Base-by-base conservation (phyloP, 164 flowering plant species). In the Vitis cinerea region DNA sequence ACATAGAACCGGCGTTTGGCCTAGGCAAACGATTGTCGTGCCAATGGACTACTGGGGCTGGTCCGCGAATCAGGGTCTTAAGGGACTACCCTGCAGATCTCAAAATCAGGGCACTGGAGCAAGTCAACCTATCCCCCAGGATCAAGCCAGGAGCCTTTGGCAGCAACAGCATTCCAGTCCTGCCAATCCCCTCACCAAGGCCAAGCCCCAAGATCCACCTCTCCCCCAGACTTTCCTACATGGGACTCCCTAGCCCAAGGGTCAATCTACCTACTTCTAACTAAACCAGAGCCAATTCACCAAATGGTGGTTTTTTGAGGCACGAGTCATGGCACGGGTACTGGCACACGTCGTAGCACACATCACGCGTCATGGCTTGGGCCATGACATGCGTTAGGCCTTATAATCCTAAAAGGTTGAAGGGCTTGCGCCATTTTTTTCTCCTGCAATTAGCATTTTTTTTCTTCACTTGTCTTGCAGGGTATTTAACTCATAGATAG, bases 41-140 rank as follows among this genome's bases (percentile, higher is more conserved):
- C 68, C 82, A 78, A 66, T 82, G 86, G 89, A 71, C 71, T 10
- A 79, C 61, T 2, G 81, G 80, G 2, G 75, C 71, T 2, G 83
- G 84, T 9, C 79, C 85, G 2, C 50, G 83, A 0, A 81, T 80
- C 1, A 71, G 77, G 1, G 78, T 82, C 64, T 78, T 84, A 1
- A 53, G 85, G 53, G 84, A 81, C 0, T 73, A 81, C 68, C 72
- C 84, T 13, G 11, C 72, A 48, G 13, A 66, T 50, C 73, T 82
- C 2, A 82, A 77, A 59, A 62, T 47, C 10, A 68, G 70, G 61
- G 77, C 80, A 13, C 68, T 82, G 10, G 82, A 77, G 15, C 74
- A 79, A 6, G 73, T 72, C 15, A 69, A 76, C 19, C 66, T 78
- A 3, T 81, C 83, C 1, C 81, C 83, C 8, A 70, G 74, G 52